Evolutionary conservation across 2,329 filamentous ascomycete genomes (phyloP).

Genomic region (Penicillium italicum): DNA sequence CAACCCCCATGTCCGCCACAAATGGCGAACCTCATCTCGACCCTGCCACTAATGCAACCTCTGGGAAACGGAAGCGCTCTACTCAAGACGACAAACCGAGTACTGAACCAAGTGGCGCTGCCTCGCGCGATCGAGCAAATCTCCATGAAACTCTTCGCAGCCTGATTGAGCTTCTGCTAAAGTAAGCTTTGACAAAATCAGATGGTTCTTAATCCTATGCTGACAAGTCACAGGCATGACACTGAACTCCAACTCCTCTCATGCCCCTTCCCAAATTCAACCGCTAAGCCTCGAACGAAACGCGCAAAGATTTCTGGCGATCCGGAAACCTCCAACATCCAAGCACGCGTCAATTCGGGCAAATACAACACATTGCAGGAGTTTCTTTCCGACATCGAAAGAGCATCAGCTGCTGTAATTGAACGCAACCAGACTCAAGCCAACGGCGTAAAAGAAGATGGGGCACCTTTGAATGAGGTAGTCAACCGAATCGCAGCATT

Average conservation of each 20-base stretch:
- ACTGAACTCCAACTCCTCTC: slow-evolving; percentile 44
- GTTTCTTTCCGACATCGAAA: slow-evolving; percentile 44
- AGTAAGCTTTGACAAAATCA: slow-evolving; percentile 25
- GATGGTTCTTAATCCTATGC: not conserved
- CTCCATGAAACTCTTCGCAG: slow-evolving; percentile 37
- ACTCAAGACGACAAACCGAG: slow-evolving; percentile 31
- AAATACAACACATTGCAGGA: slow-evolving; percentile 42
- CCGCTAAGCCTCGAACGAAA: slow-evolving; percentile 42
- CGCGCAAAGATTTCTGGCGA: slow-evolving; percentile 41
- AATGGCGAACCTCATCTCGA: slow-evolving; percentile 37
- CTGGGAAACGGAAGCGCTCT: slow-evolving; percentile 44
- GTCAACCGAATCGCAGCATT: slow-evolving; percentile 53
- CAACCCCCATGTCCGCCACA: slow-evolving; percentile 29
- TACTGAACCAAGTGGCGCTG: slow-evolving; percentile 24
- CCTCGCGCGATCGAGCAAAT: slow-evolving; percentile 29
- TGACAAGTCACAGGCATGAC: slow-evolving; percentile 39
- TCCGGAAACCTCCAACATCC: slow-evolving; percentile 36
- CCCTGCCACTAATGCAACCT: slow-evolving; percentile 30
- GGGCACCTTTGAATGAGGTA: slow-evolving; percentile 33
- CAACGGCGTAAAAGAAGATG: slow-evolving; percentile 26
- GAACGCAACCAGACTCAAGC: slow-evolving; percentile 35
- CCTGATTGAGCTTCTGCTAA: slow-evolving; percentile 31
- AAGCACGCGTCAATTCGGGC: slow-evolving; percentile 37
- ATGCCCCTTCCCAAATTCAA: slow-evolving; percentile 36
- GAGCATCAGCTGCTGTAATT: slow-evolving; percentile 36